Evolutionary conservation across 192 early-diverging fungal genomes (phyloP), one percentile per base, ranked within the genome.

Genomic region (Paraglomus occultum): DNA sequence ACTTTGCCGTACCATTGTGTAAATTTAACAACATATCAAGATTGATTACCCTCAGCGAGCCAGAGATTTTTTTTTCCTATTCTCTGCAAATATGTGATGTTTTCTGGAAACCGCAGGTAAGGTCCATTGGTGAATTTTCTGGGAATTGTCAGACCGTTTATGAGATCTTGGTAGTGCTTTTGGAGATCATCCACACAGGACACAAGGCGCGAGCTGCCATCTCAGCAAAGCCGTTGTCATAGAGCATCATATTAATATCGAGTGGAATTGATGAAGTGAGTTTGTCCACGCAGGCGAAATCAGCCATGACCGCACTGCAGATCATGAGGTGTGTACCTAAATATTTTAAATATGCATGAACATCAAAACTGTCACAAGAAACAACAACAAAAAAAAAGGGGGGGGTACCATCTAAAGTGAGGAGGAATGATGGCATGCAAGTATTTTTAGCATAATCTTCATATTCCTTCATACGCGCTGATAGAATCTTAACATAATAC

Each of bases 21-120:
- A 17, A 55, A 55, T 55, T 55, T 55, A 55, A 55, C 53, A 17
- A 55, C 53, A 55, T 55, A 55, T 55, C 17, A 23, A 17, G 53
- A 55, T 55, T 17, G 8, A 55, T 55, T 17, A 11, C 7, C 7
- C 7, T 55, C 53, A 23, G 53, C 53, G 17, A 55, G 53, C 53
- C 53, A 55, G 53, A 55, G 53, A 17, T 55, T 55, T 55, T 55
- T 55, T 11, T 6, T 17, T 55, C 53, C 53, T 55, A 55, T 55
- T 17, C 53, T 55, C 17, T 55, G 53, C 7, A 55, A 17, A 55
- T 17, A 11, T 55, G 7, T 17, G 17, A 55, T 55, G 8, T 55
- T 7, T 11, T 7, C 17, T 55, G 53, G 53, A 55, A 55, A 17
- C 7, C 53, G 53, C 17, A 23, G 53, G 17, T 11, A 55, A 55